Conservation (phyloP, 225 moss, liverwort and hornwort genomes). For the Bryoerythrophyllum caledonicum region DNA sequence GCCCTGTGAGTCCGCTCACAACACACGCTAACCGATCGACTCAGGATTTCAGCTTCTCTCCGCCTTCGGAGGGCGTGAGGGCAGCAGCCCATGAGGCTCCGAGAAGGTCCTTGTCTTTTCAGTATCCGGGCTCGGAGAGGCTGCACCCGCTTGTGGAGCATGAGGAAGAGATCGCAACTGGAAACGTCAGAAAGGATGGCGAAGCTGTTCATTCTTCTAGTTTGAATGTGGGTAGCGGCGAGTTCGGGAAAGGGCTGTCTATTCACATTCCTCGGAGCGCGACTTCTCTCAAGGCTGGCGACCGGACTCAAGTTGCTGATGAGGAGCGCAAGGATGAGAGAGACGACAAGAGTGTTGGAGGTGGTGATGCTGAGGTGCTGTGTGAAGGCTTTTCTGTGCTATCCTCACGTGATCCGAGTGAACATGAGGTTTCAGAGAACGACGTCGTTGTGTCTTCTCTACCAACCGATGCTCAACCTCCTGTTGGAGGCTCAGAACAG, state of each 20-base stretch:
- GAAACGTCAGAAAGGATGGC: slow-evolving; percentile 2
- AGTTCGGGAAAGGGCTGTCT: slow-evolving; percentile 5
- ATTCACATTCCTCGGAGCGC: slow-evolving; percentile 29
- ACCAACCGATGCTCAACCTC: no score
- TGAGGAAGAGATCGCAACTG: slow-evolving; percentile 21
- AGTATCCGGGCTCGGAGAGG: slow-evolving; percentile 19
- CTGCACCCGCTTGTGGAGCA: slow-evolving; percentile 30
- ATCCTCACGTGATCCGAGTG: no score
- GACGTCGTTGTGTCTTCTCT: no score
- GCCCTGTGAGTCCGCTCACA: slow-evolving; percentile 29
- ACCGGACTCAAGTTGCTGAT: slow-evolving; percentile 6
- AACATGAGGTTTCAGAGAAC: no score
- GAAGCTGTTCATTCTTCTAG: slow-evolving; percentile 1
- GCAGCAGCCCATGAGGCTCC: slow-evolving; percentile 2
- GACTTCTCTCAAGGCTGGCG: slow-evolving; percentile 6
- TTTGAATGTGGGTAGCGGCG: neutral
- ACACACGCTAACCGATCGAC: neutral
- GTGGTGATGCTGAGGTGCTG: neutral
- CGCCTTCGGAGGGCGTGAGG: slow-evolving; percentile 19
- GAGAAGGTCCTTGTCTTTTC: slow-evolving; percentile 30
- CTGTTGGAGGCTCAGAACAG: no score
- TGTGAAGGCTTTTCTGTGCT: neutral
- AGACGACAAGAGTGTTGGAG: no score
- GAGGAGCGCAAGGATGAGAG: neutral
- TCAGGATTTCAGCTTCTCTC: slow-evolving; percentile 15